A percentile compares a stretch with the other conserved stretches of the same genome.
Evolutionary conservation across 306 rosid genomes (phyloP).

Genomic region (Astragalus glycyphyllos): DNA sequence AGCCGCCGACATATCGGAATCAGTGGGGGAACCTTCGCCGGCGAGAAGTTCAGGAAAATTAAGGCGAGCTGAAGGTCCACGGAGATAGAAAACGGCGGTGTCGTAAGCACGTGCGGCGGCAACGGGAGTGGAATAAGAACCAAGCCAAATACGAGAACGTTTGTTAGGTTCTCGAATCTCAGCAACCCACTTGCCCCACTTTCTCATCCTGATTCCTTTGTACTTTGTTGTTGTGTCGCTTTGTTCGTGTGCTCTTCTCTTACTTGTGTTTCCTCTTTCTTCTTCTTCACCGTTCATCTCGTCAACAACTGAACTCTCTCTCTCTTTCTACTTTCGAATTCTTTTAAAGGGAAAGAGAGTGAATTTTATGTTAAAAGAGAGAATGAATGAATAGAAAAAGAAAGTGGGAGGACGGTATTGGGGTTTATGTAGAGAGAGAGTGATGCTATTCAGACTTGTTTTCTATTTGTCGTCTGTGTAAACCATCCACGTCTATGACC

Average conservation of each 20-base stretch:
- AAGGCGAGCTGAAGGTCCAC: constrained; percentile 88
- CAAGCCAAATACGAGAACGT: constrained; percentile 95
- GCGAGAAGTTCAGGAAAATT: constrained; percentile 75
- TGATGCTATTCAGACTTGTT: constrained; percentile 50
- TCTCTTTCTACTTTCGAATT: not conserved
- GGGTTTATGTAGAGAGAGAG: constrained; percentile 16
- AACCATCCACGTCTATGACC: constrained; percentile 63
- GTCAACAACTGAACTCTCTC: not conserved
- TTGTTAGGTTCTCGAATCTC: constrained; percentile 97
- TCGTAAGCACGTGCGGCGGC: constrained; percentile 97
- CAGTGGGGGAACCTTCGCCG: constrained; percentile 36
- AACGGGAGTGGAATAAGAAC: constrained; percentile 83
- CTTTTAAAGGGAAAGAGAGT: constrained; percentile 24
- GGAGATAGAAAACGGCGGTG: constrained; percentile 79
- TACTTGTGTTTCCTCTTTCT: constrained; percentile 11
- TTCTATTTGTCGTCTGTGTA: constrained; percentile 56
- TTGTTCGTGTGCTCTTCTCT: constrained; percentile 35
- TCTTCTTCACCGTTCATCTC: constrained; percentile 30
- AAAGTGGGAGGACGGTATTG: not conserved
- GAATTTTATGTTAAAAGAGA: not conserved
- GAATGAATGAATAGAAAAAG: too few relatives aligned
- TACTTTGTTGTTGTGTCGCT: constrained; percentile 64
- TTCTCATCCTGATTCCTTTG: constrained; percentile 98
- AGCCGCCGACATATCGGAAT: constrained; percentile 77
- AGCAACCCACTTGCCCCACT: constrained; percentile 99